Conservation (phyloP, 306 rosid species). For the Prunus mongolica region DNA sequence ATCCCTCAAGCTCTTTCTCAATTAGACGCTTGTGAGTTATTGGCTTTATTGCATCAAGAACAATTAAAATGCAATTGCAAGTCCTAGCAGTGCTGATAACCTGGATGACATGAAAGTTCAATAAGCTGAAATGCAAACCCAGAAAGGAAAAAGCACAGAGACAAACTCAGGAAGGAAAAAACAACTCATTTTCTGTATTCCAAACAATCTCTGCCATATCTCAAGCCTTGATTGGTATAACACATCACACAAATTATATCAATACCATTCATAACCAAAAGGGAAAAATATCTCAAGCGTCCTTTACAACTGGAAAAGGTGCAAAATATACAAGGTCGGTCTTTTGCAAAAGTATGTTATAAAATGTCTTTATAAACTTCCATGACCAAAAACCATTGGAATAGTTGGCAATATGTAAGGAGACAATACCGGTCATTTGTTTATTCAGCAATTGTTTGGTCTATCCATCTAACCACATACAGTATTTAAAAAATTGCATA, state of each 20-base stretch:
- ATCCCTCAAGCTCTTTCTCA: conserved; percentile 98
- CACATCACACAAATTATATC: not conserved
- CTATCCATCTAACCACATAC: not conserved
- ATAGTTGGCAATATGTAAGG: not conserved
- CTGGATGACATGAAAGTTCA: conserved; percentile 45
- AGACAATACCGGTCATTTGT: not conserved
- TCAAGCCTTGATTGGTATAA: not conserved
- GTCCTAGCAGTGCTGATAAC: conserved; percentile 99
- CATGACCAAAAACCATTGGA: not conserved
- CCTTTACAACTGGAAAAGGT: not conserved
- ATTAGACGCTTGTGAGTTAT: conserved; percentile 95
- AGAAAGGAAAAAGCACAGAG: not conserved
- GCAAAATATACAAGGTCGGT: not conserved
- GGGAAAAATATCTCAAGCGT: not conserved
- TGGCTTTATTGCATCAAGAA: conserved; percentile 98
- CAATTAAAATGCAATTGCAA: conserved; percentile 94
- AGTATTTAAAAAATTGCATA: not conserved
- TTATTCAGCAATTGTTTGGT: not conserved
- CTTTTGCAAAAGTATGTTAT: not conserved
- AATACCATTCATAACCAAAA: not conserved
- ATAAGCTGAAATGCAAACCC: conserved; percentile 12
- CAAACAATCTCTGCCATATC: not conserved
- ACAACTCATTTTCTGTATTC: not conserved
- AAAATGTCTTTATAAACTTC: not conserved
- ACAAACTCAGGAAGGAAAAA: not conserved